phyloP scores from a whole-genome alignment of 192 early-diverging fungal genomes.

The Entomortierella beljakovae region DNA sequence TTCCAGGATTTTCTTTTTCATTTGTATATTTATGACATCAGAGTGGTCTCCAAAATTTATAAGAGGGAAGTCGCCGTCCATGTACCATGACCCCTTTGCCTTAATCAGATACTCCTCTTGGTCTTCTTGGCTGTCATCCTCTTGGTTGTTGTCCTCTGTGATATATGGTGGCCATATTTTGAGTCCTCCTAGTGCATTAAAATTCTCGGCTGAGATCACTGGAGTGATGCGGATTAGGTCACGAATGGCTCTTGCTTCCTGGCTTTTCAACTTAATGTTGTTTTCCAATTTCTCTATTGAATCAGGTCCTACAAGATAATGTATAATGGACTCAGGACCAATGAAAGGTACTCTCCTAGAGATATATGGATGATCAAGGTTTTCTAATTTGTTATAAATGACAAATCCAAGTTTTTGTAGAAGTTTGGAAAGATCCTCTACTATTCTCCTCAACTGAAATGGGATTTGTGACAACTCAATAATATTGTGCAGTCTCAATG shows the following conservation, averaged over 20 bases:
- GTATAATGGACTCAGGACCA: too few species aligned
- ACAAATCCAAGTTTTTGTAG: background rate
- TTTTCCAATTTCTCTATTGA: background rate
- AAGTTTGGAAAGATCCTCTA: background rate
- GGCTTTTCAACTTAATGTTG: background rate
- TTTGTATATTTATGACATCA: background rate
- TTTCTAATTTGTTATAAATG: background rate
- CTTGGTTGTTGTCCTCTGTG: background rate
- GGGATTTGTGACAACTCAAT: background rate
- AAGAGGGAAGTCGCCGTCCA: conserved; percentile 1
- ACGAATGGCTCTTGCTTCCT: conserved; percentile 1
- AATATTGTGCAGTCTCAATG: background rate
- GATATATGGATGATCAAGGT: conserved; percentile 8
- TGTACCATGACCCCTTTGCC: conserved; percentile 4
- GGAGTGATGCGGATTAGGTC: background rate
- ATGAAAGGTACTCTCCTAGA: too few species aligned
- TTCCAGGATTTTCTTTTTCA: background rate
- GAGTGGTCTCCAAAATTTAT: background rate
- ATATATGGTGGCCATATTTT: conserved; percentile 14
- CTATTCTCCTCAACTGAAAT: background rate
- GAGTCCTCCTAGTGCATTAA: background rate
- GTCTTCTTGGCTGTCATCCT: too few species aligned
- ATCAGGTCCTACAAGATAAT: too few species aligned
- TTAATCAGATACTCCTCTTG: background rate
- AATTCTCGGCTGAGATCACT: background rate